Evolutionary conservation across 768 basidiomycete genomes (phyloP), one percentile per base, ranked within the genome.

Genomic region (Boletus rubescentipes): DNA sequence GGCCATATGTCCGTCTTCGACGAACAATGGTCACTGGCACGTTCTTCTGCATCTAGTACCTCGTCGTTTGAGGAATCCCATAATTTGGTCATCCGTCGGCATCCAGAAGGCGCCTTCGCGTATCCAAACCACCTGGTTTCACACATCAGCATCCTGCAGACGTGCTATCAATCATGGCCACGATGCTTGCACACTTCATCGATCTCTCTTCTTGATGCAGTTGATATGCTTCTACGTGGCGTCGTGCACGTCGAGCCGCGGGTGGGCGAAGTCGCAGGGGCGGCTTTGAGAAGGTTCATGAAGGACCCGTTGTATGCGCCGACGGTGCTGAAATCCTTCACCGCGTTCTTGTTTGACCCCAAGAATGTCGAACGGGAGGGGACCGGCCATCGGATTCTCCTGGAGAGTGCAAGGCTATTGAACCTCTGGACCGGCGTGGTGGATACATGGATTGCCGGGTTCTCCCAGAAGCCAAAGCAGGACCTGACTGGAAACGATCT

Each of bases 1-100:
- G 89, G 89, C 2, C 72, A 77, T 35, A 89, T 95, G 85, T 85
- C 86, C 15, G 75, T 95, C 30, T 86, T 93, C 51, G 93, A 97
- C 53, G 89, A 94, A 9, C 87, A 91, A 60, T 92, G 87, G 86
- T 79, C 83, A 0, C 75, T 80, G 47, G 76, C 81, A 18, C 82
- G 85, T 42, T 70, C 85, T 45, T 61, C 65, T 36, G 41, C 53
- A 3, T 52, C 61, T 18, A 49, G 61, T 9, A 67, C 43, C 5
- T 80, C 78, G 57, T 76, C 79, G 2, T 82, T 85, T 64, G 85
- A 93, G 59, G 89, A 94, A 62, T 75, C 83, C 3, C 83, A 85
- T 60, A 87, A 82, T 60, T 80, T 78, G 46, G 70, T 87, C 45
- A 77, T 89, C 18, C 81, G 89, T 34, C 81, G 84, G 23, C 91